Base-by-base conservation (phyloP, 2,329 filamentous ascomycete genomes). In the Cladorrhinum sp. region DNA sequence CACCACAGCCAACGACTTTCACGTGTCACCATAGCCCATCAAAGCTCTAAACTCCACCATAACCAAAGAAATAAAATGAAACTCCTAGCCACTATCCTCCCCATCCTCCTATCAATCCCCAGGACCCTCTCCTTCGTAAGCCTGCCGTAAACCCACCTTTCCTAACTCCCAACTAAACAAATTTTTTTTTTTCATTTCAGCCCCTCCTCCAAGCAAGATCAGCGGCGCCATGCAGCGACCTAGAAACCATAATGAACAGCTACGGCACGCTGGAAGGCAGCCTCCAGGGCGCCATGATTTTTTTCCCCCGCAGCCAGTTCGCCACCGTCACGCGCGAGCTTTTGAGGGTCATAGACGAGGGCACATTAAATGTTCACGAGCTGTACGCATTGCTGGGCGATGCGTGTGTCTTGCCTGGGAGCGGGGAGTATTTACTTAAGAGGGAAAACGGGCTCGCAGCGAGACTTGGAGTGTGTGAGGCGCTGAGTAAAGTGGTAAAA, bases 251-350 rank as follows among this genome's bases (percentile, higher is more conserved):
- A 41, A 60, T 60, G 13, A 49, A 32, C 25, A 53, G 38, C 41
- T 60, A 56, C 45, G 58, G 58, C 24, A 52, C 29, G 8, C 27
- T 60, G 5, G 53, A 56, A 27, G 58, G 58, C 3, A 55, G 38
- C 7, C 52, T 60, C 1, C 52, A 56, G 29, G 58, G 58, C 1
- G 52, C 53, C 41, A 60, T 52, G 52, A 60, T 60, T 41, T 45
- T 60, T 5, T 48, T 60, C 22, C 58, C 52, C 3, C n/a, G 49
- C 6, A 56, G 41, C 13, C 32, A 55, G 24, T 41, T 53, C 6
- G 58, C 51, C 7, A 45, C 18, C 13, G 53, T 56, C 2, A 38
- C 53, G 18, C 24, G 52, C 2, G 16, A 56, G 52, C 27, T 60
- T 9, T 52, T 60, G 6, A 50, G 25, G 7, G n/a, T 60, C 9